phyloP scores from a whole-genome alignment of 2,329 filamentous ascomycete genomes.

The Macrophomina pseudophaseolina region DNA sequence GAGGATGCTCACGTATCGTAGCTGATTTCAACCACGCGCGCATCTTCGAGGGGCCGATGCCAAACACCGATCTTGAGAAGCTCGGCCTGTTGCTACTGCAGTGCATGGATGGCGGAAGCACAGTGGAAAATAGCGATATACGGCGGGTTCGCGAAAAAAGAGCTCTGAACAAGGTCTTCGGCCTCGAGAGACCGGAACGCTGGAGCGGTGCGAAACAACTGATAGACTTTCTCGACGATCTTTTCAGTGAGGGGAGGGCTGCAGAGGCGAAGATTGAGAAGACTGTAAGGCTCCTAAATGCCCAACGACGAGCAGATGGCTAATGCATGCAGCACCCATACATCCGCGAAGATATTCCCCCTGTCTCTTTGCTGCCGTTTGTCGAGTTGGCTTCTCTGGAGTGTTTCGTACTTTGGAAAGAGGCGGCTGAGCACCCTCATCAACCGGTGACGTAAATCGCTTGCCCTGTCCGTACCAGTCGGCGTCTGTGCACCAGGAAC shows the following conservation, averaged over 20 bases:
- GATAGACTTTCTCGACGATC: conserved; percentile 30
- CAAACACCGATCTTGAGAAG: conserved; percentile 25
- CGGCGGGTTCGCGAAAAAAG: conserved; percentile 28
- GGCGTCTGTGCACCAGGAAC: not conserved
- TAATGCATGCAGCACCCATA: conserved; percentile 24
- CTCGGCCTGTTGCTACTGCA: conserved; percentile 30
- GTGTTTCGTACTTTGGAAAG: conserved; percentile 27
- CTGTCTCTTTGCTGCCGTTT: conserved; percentile 22
- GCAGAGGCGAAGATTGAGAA: conserved; percentile 27
- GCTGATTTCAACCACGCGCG: conserved; percentile 27
- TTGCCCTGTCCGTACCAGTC: not conserved
- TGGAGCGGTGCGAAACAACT: conserved; percentile 31
- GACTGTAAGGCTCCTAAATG: not conserved
- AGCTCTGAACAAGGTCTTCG: conserved; percentile 28
- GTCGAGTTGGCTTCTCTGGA: conserved; percentile 28
- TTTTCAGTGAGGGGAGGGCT: conserved; percentile 27
- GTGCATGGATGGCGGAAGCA: conserved; percentile 29
- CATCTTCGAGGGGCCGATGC: not conserved
- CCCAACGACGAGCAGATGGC: not conserved
- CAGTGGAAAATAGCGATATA: conserved; percentile 11
- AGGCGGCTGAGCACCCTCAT: not conserved
- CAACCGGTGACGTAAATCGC: not conserved
- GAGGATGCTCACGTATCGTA: not conserved
- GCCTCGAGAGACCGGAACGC: conserved; percentile 24
- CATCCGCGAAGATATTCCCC: conserved; percentile 12